Evolutionary conservation across 2,329 filamentous ascomycete genomes (phyloP).

Genomic region (Cercospora nicotianae): DNA sequence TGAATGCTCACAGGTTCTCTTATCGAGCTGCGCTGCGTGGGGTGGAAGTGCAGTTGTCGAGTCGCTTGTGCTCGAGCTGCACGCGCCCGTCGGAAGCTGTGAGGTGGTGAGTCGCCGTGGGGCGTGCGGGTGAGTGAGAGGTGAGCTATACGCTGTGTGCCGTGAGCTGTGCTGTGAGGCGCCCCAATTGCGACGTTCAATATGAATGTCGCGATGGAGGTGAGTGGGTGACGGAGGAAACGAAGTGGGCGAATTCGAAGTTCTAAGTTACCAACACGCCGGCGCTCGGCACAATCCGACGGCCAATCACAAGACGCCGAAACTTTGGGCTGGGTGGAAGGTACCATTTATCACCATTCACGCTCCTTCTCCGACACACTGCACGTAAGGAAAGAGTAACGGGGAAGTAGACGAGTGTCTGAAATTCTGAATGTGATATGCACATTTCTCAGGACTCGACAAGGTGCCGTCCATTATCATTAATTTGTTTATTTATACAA

Average conservation of each 20-base stretch:
- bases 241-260: constrained; percentile 1
- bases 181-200: neutral
- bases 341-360: neutral
- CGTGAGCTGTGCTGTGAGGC: neutral
- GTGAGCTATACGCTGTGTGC: constrained; percentile 10
- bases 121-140: neutral
- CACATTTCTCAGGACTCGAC: neutral
- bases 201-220: constrained; percentile 2
- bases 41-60: neutral
- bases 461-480: constrained; percentile 9
- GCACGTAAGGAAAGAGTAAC: neutral
- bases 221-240: neutral
- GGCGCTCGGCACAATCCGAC: neutral
- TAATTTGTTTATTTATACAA: constrained; percentile 18
- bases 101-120: constrained; percentile 11
- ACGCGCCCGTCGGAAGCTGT: constrained; percentile 5
- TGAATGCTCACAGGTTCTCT: constrained; percentile 21
- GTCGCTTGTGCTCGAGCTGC: constrained; percentile 3
- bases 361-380: neutral
- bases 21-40: constrained; percentile 12
- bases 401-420: neutral
- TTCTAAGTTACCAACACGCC: neutral
- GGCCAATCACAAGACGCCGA: neutral
- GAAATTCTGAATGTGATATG: neutral
- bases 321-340: neutral